Base-by-base conservation (phyloP, 805 yeast genomes). In the Yamadazyma olivae region DNA sequence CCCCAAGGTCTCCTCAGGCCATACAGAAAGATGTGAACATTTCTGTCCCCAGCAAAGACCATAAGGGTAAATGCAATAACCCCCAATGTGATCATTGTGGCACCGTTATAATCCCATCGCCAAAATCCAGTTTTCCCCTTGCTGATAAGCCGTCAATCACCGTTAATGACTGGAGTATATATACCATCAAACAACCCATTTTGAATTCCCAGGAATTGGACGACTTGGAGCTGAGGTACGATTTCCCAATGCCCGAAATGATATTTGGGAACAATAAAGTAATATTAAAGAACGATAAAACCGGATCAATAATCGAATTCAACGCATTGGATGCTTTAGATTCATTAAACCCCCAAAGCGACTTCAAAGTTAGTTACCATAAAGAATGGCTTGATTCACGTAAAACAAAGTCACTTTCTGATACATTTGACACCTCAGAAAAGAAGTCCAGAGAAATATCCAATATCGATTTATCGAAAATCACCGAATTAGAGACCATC, bases 171-270 rank as follows among this genome's bases (percentile, higher is more conserved):
- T 91, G 97, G 97, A 75, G 78, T 36, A 74, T 93, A 6, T 74
- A 70, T 46, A 80, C 95, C 0, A 63, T 69, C 20, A 79, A 88
- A 55, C 75, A 75, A 33, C 95, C 98, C 1, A 91, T 91, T 30
- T 62, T 88, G 41, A 82, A 75, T 45, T 70, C 89, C 1, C 67
- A 58, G 1, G 96, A 89, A 52, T 74, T 91, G 38, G 96, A 88
- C 39, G 60, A 59, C 2, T 73, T 82, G 51, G 75, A 74, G 4
- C 44, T 53, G 9, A 54, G 79, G 35, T 71, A 83, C 35, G 79
- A 79, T 12, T 77, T 91, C 43, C 95, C 98, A 0, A 61, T 91
- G 28, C 99, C 99, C 0, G 99, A 93, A 57, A 93, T 93, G 98
- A 89, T 93, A 5, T 93, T 93, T 62, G 98, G 98, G 7, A 78